Evolutionary conservation across 176 grass and related monocot species (phyloP), one percentile per base, ranked within the genome.

Genomic region (Eleusine indica): DNA sequence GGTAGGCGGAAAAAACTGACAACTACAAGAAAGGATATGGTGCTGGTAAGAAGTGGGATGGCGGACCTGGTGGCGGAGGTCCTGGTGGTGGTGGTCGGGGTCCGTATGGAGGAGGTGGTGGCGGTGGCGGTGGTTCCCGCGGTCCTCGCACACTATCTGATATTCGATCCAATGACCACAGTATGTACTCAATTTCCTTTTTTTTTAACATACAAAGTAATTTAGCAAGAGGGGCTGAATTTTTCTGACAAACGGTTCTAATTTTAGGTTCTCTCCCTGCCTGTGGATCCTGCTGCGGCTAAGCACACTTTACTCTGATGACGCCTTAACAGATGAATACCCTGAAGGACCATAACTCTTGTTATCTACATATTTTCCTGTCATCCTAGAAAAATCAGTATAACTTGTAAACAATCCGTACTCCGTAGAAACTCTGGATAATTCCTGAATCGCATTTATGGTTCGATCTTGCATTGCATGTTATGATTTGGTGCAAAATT

Each of bases 211-310:
- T 7, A 52, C 49, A 52, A 54, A 21, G 53, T 57, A 35, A 7
- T 80, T 13, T 8, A 47, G 66, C 38, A 56, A 19, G 38, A 18
- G 37, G 38, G 54, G 44, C 51, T 15, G 61, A 15, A 66, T 70
- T 70, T 67, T 81, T 61, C 42, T 82, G 80, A 80, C 52, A 17
- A 16, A 64, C 14, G 13, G 41, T 47, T 38, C 9, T 35, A 82
- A 83, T 94, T 92, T 62, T 83, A 99, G 96, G 87, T 94, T 91
- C 93, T 61, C 91, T 99, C 52, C 96, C 96, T 78, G 96, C 93
- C 52, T 99, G 96, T 69, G 96, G 96, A 61, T 99, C 96, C 54
- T 99, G 96, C 93, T 99, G 96, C 67, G 93, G 96, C 42, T 96
- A 28, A 82, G 46, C n/a, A 7, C 22, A 2, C 61, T 61, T 37